Base-by-base conservation (phyloP, 441 rosid species). In the Isatis lusitanica region DNA sequence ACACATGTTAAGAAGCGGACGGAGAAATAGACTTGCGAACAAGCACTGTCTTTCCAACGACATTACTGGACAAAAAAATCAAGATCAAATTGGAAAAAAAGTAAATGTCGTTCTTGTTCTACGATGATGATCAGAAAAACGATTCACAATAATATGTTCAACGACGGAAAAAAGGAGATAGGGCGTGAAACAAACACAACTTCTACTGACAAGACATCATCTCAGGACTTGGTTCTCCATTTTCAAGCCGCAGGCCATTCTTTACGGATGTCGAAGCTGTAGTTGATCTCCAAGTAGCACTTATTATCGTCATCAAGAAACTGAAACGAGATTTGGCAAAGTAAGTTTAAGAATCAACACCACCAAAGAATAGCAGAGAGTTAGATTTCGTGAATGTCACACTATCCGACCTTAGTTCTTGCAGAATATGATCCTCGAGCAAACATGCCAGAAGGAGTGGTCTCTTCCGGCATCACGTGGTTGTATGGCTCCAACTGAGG, bases 391-490 rank as follows among this genome's bases (percentile, higher is more conserved):
- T 15, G 55, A 17, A 16, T 66, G 56, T 52, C 31, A 15, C 15
- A 10, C 13, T 12, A 24, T 46, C 82, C 10, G 12, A 83, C 97
- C 94, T 84, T 88, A 63, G 92, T 78, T 82, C 80, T 88, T 35
- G 97, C 98, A 9, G 94, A 77, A 66, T 91, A 93, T 17, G 80
- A 80, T 71, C 94, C 96, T 80, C 97, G 80, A 40, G 94, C 94
- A 40, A 92, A 78, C 39, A 87, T 59, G 70, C 97, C 97, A 12
- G 94, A 87, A 17, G 97, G 96, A 63, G 92, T 86, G 17, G 87
- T 86, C 71, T 92, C 88, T 79, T 87, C 90, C 0, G 86, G 80
- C 85, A 87, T 59, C 76, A 80, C 79, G 70, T 87, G 86, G 10
- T 79, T 86, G 75, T 87, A 89, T 60, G 93, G 76, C 79, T 92